Conservation (phyloP, 768 basidiomycete species). For the Pleurotus salmoneostramineus region DNA sequence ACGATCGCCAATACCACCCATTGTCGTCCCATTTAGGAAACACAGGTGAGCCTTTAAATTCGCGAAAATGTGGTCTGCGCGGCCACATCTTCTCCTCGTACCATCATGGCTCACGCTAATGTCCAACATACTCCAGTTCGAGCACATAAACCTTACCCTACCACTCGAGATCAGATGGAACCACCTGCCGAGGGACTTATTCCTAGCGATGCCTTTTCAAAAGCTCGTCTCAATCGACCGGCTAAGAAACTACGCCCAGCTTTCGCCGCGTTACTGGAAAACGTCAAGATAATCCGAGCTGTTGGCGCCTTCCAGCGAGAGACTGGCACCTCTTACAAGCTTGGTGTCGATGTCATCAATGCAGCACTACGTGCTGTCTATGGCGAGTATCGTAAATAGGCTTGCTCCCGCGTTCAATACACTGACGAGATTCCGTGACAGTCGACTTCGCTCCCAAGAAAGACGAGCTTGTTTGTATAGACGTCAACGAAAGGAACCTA, state of each 20-base stretch:
- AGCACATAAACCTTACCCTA: no score
- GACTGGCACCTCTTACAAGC: background rate
- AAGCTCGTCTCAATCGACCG: background rate
- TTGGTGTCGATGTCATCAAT: background rate
- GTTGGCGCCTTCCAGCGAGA: background rate
- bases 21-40: background rate
- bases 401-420: background rate
- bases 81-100: background rate
- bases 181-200: background rate
- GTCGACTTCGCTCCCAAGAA: background rate
- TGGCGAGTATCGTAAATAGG: background rate
- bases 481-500: background rate
- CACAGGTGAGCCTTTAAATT: background rate
- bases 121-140: background rate
- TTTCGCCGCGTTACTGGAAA: background rate
- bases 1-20: background rate
- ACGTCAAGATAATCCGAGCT: background rate
- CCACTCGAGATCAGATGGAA: no score
- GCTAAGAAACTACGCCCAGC: background rate
- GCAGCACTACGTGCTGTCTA: background rate
- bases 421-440: background rate
- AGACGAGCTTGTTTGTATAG: background rate
- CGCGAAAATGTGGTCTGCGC: no score
- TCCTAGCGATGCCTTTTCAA: background rate
- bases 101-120: background rate